Conservation (phyloP, 352 stramenopile genomes). For the Phytophthora rubi region DNA sequence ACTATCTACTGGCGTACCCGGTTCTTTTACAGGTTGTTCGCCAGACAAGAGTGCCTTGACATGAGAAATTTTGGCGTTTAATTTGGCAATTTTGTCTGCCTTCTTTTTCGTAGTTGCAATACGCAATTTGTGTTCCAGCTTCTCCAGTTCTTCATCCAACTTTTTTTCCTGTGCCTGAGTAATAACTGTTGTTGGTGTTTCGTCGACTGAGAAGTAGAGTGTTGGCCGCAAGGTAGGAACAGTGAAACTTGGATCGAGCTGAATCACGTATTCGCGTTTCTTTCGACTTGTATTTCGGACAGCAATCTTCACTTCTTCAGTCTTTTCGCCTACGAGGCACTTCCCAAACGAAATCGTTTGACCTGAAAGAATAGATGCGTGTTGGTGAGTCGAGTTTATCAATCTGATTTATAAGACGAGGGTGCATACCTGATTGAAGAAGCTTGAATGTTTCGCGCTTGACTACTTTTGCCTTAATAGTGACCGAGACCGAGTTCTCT, state of each 20-base stretch:
- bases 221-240: constrained; percentile 68
- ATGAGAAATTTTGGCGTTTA: constrained; percentile 84
- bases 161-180: constrained; percentile 92
- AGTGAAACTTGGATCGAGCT: constrained; percentile 80
- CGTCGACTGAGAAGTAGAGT: constrained; percentile 86
- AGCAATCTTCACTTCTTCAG: constrained; percentile 84
- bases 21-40: constrained; percentile 69
- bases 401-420: neutral
- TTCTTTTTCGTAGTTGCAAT: constrained; percentile 93
- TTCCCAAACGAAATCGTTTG: constrained; percentile 87
- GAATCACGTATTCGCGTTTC: constrained; percentile 88
- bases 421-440: constrained; percentile 75
- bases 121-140: constrained; percentile 89
- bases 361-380: constrained; percentile 37
- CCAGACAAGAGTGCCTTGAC: constrained; percentile 82
- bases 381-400: neutral
- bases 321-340: constrained; percentile 84
- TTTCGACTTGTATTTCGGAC: constrained; percentile 90
- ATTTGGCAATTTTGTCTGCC: constrained; percentile 84
- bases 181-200: constrained; percentile 82
- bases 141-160: constrained; percentile 90
- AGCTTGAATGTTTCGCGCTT: constrained; percentile 92
- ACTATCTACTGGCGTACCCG: constrained; percentile 37
- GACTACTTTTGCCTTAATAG: constrained; percentile 90
- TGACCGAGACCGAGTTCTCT: constrained; percentile 87